phyloP scores from a whole-genome alignment of 257 asterid species.

The Ilex aquifolium region DNA sequence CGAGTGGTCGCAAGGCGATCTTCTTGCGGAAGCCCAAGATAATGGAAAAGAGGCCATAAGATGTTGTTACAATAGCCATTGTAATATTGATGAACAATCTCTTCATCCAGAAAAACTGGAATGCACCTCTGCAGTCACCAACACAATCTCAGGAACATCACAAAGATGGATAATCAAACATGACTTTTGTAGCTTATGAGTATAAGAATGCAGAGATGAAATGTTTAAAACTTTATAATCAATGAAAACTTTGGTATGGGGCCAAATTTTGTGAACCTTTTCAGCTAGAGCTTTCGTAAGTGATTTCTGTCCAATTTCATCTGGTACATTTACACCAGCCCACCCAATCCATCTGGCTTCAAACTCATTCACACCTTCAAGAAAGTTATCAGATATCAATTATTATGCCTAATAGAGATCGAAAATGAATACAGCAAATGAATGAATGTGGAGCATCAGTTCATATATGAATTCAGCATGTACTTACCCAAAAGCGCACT shows the following conservation, averaged over 20 bases:
- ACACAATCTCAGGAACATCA: background rate
- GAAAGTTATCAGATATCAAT: conserved; percentile 14
- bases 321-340: conserved; percentile 97
- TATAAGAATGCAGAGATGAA: background rate
- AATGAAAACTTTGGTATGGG: conserved; percentile 8
- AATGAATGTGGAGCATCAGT: background rate
- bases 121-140: conserved; percentile 61
- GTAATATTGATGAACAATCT: conserved; percentile 73
- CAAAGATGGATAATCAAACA: too few species aligned
- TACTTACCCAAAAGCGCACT: conserved; percentile 75
- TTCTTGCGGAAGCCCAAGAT: conserved; percentile 87
- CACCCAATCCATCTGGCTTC: conserved; percentile 98
- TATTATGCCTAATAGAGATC: background rate
- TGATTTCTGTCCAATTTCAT: conserved; percentile 74
- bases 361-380: conserved; percentile 70
- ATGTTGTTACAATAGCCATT: conserved; percentile 88
- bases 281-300: conserved; percentile 78
- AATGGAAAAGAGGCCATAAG: conserved; percentile 92
- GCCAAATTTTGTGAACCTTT: conserved; percentile 41
- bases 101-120: conserved; percentile 85
- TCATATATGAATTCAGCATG: background rate
- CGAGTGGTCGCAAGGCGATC: conserved; percentile 93
- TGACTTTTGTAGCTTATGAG: too few species aligned
- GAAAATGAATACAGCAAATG: conserved; percentile 12
- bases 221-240: conserved; percentile 8